phyloP scores from a whole-genome alignment of 2,329 filamentous ascomycete species.

The Magnaporthiopsis rhizophila region DNA sequence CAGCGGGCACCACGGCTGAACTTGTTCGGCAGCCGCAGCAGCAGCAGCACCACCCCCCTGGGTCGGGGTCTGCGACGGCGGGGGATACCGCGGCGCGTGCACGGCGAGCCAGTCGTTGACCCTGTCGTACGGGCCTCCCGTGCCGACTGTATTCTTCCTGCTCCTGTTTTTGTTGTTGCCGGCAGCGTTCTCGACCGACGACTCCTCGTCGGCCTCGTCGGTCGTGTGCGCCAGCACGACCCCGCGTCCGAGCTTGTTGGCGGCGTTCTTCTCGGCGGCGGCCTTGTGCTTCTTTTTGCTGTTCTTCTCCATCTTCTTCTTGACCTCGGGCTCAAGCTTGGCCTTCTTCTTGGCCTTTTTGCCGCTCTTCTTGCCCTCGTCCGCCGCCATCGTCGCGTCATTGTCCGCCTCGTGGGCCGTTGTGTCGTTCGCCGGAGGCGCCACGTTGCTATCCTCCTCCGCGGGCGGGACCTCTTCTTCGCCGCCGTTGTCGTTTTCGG shows the following conservation, averaged over 20 bases:
- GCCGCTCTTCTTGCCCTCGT: background rate
- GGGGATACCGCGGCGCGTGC: slow-evolving; percentile 1
- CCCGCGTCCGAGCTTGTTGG: background rate
- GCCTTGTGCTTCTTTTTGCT: slow-evolving; percentile 4
- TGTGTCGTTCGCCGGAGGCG: background rate
- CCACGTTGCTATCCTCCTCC: slow-evolving; percentile 4
- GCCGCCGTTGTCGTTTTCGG: background rate
- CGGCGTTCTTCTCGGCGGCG: no score
- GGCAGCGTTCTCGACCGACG: no score
- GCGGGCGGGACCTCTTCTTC: background rate
- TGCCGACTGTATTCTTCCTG: background rate
- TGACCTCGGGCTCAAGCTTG: background rate
- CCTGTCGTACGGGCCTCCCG: background rate
- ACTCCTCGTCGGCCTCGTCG: slow-evolving; percentile 1
- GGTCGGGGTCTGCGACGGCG: background rate
- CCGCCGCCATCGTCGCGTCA: background rate
- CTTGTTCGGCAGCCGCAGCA: background rate
- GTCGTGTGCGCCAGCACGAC: background rate
- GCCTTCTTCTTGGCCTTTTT: slow-evolving; percentile 5
- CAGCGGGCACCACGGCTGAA: slow-evolving; percentile 9
- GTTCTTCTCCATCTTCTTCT: slow-evolving; percentile 3
- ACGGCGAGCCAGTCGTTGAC: slow-evolving; percentile 4
- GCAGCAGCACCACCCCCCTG: no score
- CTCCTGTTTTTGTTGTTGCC: no score
- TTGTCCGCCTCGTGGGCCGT: slow-evolving; percentile 6